A percentile compares a stretch with the other conserved stretches of the same genome.
Conservation (phyloP, 352 stramenopile genomes). For the Phytophthora cajani region DNA sequence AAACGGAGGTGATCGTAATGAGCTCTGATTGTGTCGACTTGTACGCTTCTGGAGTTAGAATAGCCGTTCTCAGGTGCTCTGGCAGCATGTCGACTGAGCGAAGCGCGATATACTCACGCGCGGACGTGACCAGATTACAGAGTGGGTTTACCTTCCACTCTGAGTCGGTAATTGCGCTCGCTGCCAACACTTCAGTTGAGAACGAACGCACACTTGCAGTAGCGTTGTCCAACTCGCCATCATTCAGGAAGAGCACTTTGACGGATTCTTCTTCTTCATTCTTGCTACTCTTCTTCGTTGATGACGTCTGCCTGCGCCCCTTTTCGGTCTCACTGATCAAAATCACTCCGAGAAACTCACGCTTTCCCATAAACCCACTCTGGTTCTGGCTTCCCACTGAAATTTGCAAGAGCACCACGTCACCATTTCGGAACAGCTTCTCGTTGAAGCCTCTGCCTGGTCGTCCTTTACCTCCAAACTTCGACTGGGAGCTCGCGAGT, state of each 20-base stretch:
- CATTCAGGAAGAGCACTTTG: conserved; percentile 82
- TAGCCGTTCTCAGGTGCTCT: conserved; percentile 77
- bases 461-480: conserved; percentile 38
- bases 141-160: conserved; percentile 84
- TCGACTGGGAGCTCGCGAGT: conserved; percentile 34
- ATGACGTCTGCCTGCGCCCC: conserved; percentile 52
- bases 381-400: conserved; percentile 40
- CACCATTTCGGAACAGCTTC: conserved; percentile 83
- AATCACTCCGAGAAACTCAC: conserved; percentile 77
- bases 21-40: conserved; percentile 84
- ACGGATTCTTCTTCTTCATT: conserved; percentile 73
- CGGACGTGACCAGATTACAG: conserved; percentile 79
- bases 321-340: conserved; percentile 80
- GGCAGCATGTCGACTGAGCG: conserved; percentile 87
- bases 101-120: conserved; percentile 85
- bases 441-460: conserved; percentile 41
- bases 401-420: conserved; percentile 74
- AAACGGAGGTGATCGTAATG: conserved; percentile 62
- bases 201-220: conserved; percentile 70
- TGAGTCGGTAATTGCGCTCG: conserved; percentile 66
- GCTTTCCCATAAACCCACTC: conserved; percentile 50
- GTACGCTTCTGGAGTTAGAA: conserved; percentile 81
- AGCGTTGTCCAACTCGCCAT: conserved; percentile 76
- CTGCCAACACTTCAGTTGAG: conserved; percentile 67
- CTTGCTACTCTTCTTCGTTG: conserved; percentile 46